phyloP scores from a whole-genome alignment of 345 rosid species.

The Schrenkiella parvula region DNA sequence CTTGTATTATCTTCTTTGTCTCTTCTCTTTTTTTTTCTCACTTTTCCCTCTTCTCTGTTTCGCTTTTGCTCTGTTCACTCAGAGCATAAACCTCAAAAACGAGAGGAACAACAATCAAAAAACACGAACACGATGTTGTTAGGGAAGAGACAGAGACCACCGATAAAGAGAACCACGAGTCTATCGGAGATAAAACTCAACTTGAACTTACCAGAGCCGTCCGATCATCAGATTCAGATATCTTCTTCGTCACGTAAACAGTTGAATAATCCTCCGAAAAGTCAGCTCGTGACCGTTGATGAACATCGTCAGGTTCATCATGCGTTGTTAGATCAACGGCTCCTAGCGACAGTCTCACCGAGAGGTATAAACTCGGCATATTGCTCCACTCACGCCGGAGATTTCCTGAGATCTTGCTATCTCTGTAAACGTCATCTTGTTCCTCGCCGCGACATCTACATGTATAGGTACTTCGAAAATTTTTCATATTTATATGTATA shows the following conservation, averaged over 20 bases:
- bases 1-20: constrained; percentile 39
- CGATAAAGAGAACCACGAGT: constrained; percentile 72
- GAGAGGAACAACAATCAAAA: neutral
- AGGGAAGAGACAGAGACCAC: constrained; percentile 74
- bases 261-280: neutral
- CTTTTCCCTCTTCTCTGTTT: constrained; percentile 20
- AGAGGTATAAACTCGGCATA: constrained; percentile 48
- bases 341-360: constrained; percentile 38
- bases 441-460: constrained; percentile 77
- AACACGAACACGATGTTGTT: constrained; percentile 42
- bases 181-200: constrained; percentile 58
- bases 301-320: constrained; percentile 17
- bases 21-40: constrained; percentile 33
- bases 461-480: too few relatives aligned
- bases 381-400: constrained; percentile 20
- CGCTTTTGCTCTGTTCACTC: constrained; percentile 19
- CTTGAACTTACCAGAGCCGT: constrained; percentile 17
- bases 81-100: neutral
- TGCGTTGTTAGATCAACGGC: constrained; percentile 43
- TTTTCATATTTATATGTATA: too few relatives aligned
- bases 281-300: constrained; percentile 2
- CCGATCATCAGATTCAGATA: constrained; percentile 27
- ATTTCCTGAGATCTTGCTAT: constrained; percentile 56
- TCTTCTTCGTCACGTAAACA: neutral
- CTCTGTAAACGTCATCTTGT: constrained; percentile 75